Evolutionary conservation across 805 yeast species (phyloP), one percentile per base, ranked within the genome.

Genomic region (Candida peoriensis): DNA sequence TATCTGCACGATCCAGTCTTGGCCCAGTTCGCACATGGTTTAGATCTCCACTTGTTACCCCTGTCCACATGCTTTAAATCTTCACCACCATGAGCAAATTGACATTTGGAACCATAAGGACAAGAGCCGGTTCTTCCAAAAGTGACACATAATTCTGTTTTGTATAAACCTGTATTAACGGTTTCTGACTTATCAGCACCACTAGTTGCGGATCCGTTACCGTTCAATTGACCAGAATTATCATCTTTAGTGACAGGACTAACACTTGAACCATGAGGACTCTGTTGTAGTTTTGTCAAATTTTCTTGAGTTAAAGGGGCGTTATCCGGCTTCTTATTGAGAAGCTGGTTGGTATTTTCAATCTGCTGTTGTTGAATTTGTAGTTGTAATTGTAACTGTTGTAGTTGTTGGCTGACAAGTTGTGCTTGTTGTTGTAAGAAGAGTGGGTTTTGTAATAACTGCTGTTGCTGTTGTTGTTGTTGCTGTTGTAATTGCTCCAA

Each of bases 51-150:
- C 54, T 87, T 88, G 36, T 79, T 76, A 9, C 88, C 80, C 41
- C 90, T 70, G 41, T 77, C 80, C 29, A 86, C 78, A 10, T 60
- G 47, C 57, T 85, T 85, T 48, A 88, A 65, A 58, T 88, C 96
- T 36, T 71, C 63, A 25, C 73, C 68, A 14, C 97, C 96, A 54
- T 88, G 97, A 6, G 96, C 96, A 69, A 88, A 88, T 63, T 88
- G 96, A 58, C 97, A 88, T 64, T 88, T 88, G 45, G 74, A 71
- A 2, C 95, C 95, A 56, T 88, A 88, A 12, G 95, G 95, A 57
- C 97, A 88, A 33, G 58, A 52, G 17, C 84, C 83, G 44, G 76
- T 72, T 48, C 74, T 76, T 53, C 77, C 74, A 55, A 70, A 88
- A 18, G 89, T 80, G 25, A 79, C 81, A 59, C 97, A 88, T 37